Evolutionary conservation across 495 filamentous ascomycete species (phyloP).

Genomic region (Xylaria castorea): DNA sequence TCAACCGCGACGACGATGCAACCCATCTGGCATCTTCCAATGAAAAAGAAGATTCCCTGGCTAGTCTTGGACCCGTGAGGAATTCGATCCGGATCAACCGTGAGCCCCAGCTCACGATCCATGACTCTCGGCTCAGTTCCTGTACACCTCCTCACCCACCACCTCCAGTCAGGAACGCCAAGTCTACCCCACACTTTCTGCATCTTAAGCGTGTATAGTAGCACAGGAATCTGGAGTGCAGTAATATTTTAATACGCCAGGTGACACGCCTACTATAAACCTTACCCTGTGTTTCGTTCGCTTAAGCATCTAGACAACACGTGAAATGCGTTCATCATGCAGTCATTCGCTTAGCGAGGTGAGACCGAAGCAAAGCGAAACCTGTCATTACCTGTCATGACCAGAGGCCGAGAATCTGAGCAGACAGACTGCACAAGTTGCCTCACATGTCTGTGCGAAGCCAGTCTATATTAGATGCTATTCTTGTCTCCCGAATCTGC

Average conservation of each 20-base stretch:
- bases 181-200: slow-evolving; percentile 45
- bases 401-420: slow-evolving; percentile 24
- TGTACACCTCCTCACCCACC: slow-evolving; percentile 30
- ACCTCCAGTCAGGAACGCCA: slow-evolving; percentile 33
- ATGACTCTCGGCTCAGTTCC: slow-evolving; percentile 34
- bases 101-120: slow-evolving; percentile 29
- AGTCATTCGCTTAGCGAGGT: slow-evolving; percentile 39
- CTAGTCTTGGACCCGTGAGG: slow-evolving; percentile 37
- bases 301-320: slow-evolving; percentile 42
- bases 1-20: slow-evolving; percentile 24
- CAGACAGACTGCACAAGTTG: slow-evolving; percentile 25
- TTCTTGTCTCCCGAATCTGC: slow-evolving; percentile 32
- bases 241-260: slow-evolving; percentile 36
- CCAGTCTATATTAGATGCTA: slow-evolving; percentile 16
- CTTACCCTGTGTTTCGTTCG: slow-evolving; percentile 40
- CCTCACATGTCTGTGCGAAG: slow-evolving; percentile 22
- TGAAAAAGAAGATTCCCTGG: slow-evolving; percentile 30
- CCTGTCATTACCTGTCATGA: slow-evolving; percentile 31
- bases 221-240: slow-evolving; percentile 46
- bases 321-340: slow-evolving; percentile 31
- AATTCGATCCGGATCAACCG: slow-evolving; percentile 42
- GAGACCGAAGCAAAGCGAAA: slow-evolving; percentile 42
- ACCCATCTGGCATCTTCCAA: slow-evolving; percentile 34
- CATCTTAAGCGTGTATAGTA: slow-evolving; percentile 39
- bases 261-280: slow-evolving; percentile 43